Evolutionary conservation across 2,329 filamentous ascomycete genomes (phyloP).

Genomic region (Neoascochyta sp.): DNA sequence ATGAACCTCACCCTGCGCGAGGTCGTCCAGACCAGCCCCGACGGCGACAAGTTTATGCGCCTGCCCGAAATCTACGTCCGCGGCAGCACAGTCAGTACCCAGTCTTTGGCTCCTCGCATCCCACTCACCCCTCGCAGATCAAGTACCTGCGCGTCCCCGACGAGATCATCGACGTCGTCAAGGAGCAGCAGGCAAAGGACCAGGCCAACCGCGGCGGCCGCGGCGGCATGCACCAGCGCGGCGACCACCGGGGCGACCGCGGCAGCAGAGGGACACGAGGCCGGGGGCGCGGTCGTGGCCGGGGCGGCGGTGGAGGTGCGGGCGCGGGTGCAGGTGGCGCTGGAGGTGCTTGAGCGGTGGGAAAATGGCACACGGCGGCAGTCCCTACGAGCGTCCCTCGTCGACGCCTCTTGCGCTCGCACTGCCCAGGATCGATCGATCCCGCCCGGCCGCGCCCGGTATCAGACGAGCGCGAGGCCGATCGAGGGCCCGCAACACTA

Average conservation of each 20-base stretch:
- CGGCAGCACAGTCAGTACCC: slow-evolving; percentile 82
- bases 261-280: slow-evolving; percentile 54
- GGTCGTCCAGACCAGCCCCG: slow-evolving; percentile 92
- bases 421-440: too few species aligned
- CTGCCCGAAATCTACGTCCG: slow-evolving; percentile 93
- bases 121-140: slow-evolving; percentile 60
- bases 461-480: too few species aligned
- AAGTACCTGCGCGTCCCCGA: slow-evolving; percentile 96
- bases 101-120: background rate
- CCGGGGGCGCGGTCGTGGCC: slow-evolving; percentile 50
- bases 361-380: background rate
- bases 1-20: slow-evolving; percentile 98
- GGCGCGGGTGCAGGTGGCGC: background rate
- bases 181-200: slow-evolving; percentile 82
- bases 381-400: too few species aligned
- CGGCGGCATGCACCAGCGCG: slow-evolving; percentile 57
- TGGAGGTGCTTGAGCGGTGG: slow-evolving; percentile 1
- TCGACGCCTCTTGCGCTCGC: too few species aligned
- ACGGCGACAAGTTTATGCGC: slow-evolving; percentile 90
- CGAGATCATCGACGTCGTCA: slow-evolving; percentile 91
- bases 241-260: slow-evolving; percentile 52
- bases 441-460: too few species aligned
- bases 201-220: slow-evolving; percentile 59
- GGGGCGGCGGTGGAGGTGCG: slow-evolving; percentile 54
- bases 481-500: too few species aligned